Evolutionary conservation across 805 yeast species (phyloP), one percentile per base, ranked within the genome.

Genomic region (Komagataella pastoris): DNA sequence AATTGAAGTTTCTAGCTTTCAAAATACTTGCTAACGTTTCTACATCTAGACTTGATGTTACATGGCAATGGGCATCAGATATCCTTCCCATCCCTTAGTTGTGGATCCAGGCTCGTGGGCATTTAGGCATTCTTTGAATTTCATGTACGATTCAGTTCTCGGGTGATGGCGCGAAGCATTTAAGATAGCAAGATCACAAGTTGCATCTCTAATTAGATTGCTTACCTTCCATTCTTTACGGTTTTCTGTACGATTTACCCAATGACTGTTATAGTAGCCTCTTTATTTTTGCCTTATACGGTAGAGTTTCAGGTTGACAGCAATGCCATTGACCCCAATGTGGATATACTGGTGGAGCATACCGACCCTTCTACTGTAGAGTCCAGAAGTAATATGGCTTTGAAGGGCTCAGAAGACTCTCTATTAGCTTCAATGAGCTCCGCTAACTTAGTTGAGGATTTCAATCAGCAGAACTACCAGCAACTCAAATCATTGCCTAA

Each of bases 231-330:
- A 17, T 44, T 44, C 47, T 44, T n/a, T 19, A 10, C 21, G 18
- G 21, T 19, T 10, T n/a, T 46, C 18, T 30, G 14, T 30, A 5
- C 3, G 40, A 10, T 30, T 30, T 30, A 12, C 47, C 3, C 47
- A 44, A 84, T 84, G 90, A 79, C 88, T 7, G 70, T 83, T 23
- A 77, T 82, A 47, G 77, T 85, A 24, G 89, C 85, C 14, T 81
- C 91, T 14, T 68, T 85, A 30, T 83, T 84, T 58, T 69, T 85
- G 48, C 93, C 93, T 2, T 80, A 80, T 59, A 81, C 88, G 3
- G 88, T 84, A n/a, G 86, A 83, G 56, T 78, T 78, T 56, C 79
- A 78, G 55, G 74, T 78, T 2, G 47, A 47, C n/a, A 46, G 40
- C 8, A 10, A 10, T 30, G 6, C 40, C 14, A 14, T 30, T 14